A percentile compares a stretch with the other conserved stretches of the same genome.
Conservation (phyloP, 495 filamentous ascomycete species). For the Talaromyces thailandensis region DNA sequence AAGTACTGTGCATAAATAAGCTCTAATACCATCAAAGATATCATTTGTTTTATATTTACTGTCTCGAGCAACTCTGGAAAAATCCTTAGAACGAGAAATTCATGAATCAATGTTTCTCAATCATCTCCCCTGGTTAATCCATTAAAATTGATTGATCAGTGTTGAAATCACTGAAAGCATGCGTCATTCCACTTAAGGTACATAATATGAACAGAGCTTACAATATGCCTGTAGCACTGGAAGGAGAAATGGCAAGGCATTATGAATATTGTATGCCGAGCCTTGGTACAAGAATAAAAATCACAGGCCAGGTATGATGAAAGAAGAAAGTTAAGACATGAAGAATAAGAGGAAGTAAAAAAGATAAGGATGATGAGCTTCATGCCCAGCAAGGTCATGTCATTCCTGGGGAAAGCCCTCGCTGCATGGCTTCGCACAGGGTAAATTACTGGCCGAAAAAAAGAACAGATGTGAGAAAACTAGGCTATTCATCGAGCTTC, state of each 20-base stretch:
- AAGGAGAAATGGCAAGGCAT: conserved; percentile 3
- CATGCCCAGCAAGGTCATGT: background rate
- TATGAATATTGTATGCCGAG: background rate
- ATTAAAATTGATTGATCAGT: background rate
- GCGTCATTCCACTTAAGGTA: conserved; percentile 4
- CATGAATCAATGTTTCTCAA: background rate
- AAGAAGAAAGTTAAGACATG: conserved; percentile 6
- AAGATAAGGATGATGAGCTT: conserved; percentile 1
- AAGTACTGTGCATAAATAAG: background rate
- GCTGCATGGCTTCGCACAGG: background rate
- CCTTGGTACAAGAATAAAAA: conserved; percentile 1
- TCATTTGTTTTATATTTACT: background rate
- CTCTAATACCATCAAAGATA: background rate
- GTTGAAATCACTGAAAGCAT: conserved; percentile 2
- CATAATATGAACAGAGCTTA: conserved; percentile 5
- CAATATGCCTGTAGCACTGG: conserved; percentile 3
- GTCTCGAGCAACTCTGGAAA: background rate
- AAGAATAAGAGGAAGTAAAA: conserved; percentile 6
- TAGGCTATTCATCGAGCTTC: background rate
- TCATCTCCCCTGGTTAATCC: background rate
- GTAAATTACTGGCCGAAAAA: background rate
- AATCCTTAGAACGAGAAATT: background rate
- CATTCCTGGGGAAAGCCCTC: background rate
- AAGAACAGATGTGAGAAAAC: background rate
- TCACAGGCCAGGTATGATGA: conserved; percentile 3